phyloP scores from a whole-genome alignment of 768 basidiomycete genomes.

The Mycena latifolia region DNA sequence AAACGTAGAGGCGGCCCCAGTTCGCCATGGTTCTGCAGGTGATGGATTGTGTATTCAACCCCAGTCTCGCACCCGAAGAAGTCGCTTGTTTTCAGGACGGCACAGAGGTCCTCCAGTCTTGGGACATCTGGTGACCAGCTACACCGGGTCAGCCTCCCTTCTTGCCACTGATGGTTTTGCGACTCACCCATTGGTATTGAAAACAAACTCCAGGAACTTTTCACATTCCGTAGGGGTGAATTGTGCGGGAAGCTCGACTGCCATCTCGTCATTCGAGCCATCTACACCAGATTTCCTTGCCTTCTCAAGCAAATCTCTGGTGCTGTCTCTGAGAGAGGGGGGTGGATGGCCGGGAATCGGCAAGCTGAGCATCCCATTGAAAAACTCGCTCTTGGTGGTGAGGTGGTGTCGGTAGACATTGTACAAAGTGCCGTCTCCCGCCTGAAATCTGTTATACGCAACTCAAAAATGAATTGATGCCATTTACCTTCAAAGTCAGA shows the following conservation, averaged over 20 bases:
- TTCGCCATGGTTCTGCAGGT: neutral
- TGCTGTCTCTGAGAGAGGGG: neutral
- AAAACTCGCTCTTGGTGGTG: constrained; percentile 1
- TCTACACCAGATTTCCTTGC: neutral
- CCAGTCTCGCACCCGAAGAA: constrained; percentile 1
- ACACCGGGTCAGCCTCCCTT: neutral
- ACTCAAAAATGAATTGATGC: neutral
- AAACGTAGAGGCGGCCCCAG: neutral
- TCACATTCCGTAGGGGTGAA: neutral
- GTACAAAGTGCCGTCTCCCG: neutral
- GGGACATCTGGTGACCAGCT: neutral
- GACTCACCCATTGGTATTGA: constrained; percentile 2
- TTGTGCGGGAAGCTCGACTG: neutral
- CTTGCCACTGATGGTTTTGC: too few relatives aligned
- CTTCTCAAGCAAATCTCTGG: neutral
- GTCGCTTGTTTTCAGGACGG: constrained; percentile 6
- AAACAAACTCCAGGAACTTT: constrained; percentile 12
- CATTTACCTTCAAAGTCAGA: constrained; percentile 1
- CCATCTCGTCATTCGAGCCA: neutral
- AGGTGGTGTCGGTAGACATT: constrained; percentile 16
- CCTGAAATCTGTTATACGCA: too few relatives aligned
- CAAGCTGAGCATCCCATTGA: constrained; percentile 7
- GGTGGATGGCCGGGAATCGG: neutral
- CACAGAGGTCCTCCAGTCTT: neutral
- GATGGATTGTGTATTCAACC: neutral